Conservation (phyloP, 2,329 filamentous ascomycete genomes). For the Venturia asperata region DNA sequence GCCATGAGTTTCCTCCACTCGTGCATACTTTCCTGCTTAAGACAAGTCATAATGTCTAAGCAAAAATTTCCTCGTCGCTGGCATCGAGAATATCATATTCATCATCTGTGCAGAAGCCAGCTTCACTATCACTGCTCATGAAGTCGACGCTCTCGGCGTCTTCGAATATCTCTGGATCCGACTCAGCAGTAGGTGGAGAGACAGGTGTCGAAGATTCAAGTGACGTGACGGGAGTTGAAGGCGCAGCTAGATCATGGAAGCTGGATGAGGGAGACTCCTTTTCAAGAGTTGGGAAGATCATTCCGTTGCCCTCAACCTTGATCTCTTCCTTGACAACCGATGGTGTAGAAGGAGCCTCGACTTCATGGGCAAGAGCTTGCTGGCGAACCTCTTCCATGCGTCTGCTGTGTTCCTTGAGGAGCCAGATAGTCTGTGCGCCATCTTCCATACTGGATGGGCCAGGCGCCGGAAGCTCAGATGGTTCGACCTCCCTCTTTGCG, state of each 20-base stretch:
- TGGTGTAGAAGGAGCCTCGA: not conserved
- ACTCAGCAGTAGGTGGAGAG: constrained; percentile 22
- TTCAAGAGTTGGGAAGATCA: constrained; percentile 96
- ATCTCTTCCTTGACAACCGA: constrained; percentile 6
- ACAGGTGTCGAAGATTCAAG: not conserved
- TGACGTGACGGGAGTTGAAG: constrained; percentile 22
- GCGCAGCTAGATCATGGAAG: constrained; percentile 56
- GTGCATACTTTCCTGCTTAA: not conserved
- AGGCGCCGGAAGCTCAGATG: constrained; percentile 18
- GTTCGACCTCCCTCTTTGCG: not conserved
- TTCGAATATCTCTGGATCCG: constrained; percentile 38
- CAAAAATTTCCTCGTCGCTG: constrained; percentile 67
- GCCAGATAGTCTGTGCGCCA: not conserved
- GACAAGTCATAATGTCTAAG: constrained; percentile 7
- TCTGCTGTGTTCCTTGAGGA: constrained; percentile 6
- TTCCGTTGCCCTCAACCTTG: constrained; percentile 34
- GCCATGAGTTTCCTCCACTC: not conserved
- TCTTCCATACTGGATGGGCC: not conserved
- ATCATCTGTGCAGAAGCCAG: constrained; percentile 89
- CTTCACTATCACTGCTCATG: constrained; percentile 43
- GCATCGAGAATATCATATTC: constrained; percentile 97
- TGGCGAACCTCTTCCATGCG: constrained; percentile 10
- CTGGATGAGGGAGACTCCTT: constrained; percentile 84
- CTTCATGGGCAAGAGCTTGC: constrained; percentile 3
- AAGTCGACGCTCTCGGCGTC: constrained; percentile 53